Evolutionary conservation across 148 eudicot genomes (phyloP), one percentile per base, ranked within the genome.

Genomic region (Rhododendron ferrugineum): DNA sequence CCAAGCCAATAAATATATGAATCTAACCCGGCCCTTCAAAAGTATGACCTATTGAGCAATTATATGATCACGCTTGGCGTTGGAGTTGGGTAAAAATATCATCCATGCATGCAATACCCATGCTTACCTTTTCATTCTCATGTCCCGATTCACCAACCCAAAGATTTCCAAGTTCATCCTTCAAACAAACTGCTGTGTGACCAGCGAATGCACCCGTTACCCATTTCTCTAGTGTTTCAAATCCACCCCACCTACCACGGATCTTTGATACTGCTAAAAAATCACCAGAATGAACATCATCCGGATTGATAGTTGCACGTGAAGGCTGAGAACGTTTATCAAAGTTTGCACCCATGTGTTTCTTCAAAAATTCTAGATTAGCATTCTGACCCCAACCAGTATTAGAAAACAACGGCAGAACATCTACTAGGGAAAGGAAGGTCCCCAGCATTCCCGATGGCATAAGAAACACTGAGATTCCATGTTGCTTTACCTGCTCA

Each of bases 141-240:
- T 97, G 96, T 85, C 99, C 99, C 16, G 99, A 95, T 91, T 97
- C 99, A 87, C 98, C 98, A 90, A 97, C 98, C 98, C 98, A 97
- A 80, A 97, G 94, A 47, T 94, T 92, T 30, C 99, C 99, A 66
- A 68, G 28, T 60, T 97, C 95, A 84, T 97, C 99, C 89, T 97
- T 97, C 88, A 97, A 85, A 89, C 99, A 97, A 88, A 97, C 99
- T 3, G 99, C 96, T 40, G 99, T 97, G 78, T 97, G 99, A 86
- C 99, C 99, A 85, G 99, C 98, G 90, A 97, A 97, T 77, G 99
- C 98, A 79, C 99, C 99, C 0, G 99, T 97, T 40, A 97, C 98
- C 99, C 99, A 97, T 89, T 97, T 97, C 92, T 97, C 99, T 46
- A 97, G 91, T 34, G 99, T 95, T 87, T 97, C 99, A 88, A 97